Evolutionary conservation across 2,329 filamentous ascomycete species (phyloP).

Genomic region (Periconia sp.): DNA sequence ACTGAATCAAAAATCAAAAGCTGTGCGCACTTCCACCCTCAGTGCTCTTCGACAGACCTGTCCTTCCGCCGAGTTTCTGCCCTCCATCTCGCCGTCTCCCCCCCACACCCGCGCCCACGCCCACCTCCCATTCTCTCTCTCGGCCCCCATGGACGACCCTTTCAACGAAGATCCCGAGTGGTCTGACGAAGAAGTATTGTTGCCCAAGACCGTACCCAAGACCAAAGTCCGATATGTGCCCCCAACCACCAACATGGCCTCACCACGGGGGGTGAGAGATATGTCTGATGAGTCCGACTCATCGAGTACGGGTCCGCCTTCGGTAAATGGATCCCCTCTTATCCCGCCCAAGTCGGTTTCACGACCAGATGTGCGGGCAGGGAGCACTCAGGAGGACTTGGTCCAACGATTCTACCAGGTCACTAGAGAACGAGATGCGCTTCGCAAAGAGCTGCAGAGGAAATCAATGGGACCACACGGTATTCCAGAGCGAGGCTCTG

Average conservation of each 20-base stretch:
- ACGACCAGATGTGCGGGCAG: slow-evolving; percentile 30
- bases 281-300: slow-evolving; percentile 29
- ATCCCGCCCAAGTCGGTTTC: slow-evolving; percentile 41
- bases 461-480: slow-evolving; percentile 35
- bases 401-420: slow-evolving; percentile 42
- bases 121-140: slow-evolving; percentile 11
- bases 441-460: slow-evolving; percentile 39
- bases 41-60: slow-evolving; percentile 40
- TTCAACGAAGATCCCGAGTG: slow-evolving; percentile 39
- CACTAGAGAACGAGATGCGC: slow-evolving; percentile 40
- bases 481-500: slow-evolving; percentile 25
- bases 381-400: slow-evolving; percentile 40
- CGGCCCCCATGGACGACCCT: slow-evolving; percentile 22
- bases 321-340: slow-evolving; percentile 25
- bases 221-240: slow-evolving; percentile 34
- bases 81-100: slow-evolving; percentile 14
- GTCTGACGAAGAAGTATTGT: slow-evolving; percentile 41
- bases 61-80: slow-evolving; percentile 38
- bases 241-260: slow-evolving; percentile 24
- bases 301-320: slow-evolving; percentile 22
- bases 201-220: slow-evolving; percentile 31
- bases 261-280: slow-evolving; percentile 16
- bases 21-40: slow-evolving; percentile 41
- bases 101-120: slow-evolving; percentile 29
- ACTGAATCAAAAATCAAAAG: slow-evolving; percentile 14